Evolutionary conservation across 2,329 filamentous ascomycete species (phyloP), one percentile per base, ranked within the genome.

Genomic region (Neophaeococcomyces mojaviensis): DNA sequence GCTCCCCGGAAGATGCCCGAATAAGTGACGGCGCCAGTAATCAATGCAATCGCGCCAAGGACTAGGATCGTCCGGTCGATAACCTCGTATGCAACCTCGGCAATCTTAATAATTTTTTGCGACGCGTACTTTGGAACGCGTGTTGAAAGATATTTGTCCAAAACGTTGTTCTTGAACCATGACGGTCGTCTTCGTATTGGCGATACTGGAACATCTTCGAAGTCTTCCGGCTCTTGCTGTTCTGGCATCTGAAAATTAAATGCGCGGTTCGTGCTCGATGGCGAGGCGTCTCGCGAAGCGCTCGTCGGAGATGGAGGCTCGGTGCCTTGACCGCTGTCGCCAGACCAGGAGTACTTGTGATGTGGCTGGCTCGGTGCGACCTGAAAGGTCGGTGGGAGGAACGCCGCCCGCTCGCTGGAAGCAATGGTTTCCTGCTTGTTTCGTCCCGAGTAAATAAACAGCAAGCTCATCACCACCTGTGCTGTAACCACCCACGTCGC

Each of bases 1-100:
- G 64, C 64, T 4, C 77, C 76, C 74, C 89, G 85, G 63, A 92
- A 92, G 54, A 96, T 84, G 22, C 89, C 86, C 20, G 81, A 86
- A 59, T 85, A 89, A 0, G 87, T 81, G 24, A 86, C 76, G 30
- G 84, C 76, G 4, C 90, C 90, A 3, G 81, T 84, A 16, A 77
- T 69, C 13, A 95, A 65, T 0, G 81, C 76, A 35, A 86, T 68
- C 56, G 89, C 94, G 1, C 86, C 88, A 32, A 94, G 73, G 0
- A 87, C 74, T 28, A 96, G 68, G 49, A 94, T 83, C 2, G 82
- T 73, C 41, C 88, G 80, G 61, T 96, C 87, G 24, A 94, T 68
- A 6, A 82, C 60, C 39, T 80, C 73, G 63, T 89, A 88, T 1
- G 73, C 63, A 33, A 83, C 61, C 26, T 74, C 66, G 18, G 89